Conservation (phyloP, 2,329 filamentous ascomycete species). For the Penicillium fuscoglaucum region DNA sequence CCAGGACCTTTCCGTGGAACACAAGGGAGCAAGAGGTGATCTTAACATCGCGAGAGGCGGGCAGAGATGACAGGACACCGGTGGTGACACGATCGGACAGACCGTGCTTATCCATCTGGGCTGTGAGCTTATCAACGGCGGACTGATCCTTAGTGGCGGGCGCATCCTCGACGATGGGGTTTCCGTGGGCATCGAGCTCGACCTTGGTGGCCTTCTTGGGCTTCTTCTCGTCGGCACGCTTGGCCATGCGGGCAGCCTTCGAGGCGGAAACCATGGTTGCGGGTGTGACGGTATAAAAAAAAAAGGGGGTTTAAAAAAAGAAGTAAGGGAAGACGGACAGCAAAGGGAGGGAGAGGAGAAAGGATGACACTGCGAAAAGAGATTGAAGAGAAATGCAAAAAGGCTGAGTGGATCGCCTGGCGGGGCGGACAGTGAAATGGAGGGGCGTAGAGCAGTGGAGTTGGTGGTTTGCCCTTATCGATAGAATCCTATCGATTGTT, state of each 20-base stretch:
- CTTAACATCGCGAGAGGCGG: conserved; percentile 90
- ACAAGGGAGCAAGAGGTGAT: conserved; percentile 90
- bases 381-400: conserved; percentile 36
- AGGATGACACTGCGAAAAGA: conserved; percentile 22
- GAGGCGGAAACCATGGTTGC: conserved; percentile 65
- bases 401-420: conserved; percentile 36
- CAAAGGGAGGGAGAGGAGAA: conserved; percentile 13
- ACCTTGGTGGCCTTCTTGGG: conserved; percentile 64
- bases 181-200: conserved; percentile 67
- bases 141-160: conserved; percentile 70
- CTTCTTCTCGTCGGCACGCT: conserved; percentile 60
- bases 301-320: conserved; percentile 9
- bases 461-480: conserved; percentile 42
- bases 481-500: conserved; percentile 32
- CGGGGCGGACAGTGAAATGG: conserved; percentile 30
- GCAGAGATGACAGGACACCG: conserved; percentile 85
- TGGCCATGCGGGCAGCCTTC: conserved; percentile 67
- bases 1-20: conserved; percentile 95
- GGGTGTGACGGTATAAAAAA: conserved; percentile 19
- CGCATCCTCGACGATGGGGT: conserved; percentile 55
- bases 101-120: conserved; percentile 95
- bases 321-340: conserved; percentile 13
- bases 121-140: conserved; percentile 80
- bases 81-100: conserved; percentile 97
- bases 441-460: conserved; percentile 30